Base-by-base conservation (phyloP, 208 protist species). In the Wallacemonas rigidus region DNA sequence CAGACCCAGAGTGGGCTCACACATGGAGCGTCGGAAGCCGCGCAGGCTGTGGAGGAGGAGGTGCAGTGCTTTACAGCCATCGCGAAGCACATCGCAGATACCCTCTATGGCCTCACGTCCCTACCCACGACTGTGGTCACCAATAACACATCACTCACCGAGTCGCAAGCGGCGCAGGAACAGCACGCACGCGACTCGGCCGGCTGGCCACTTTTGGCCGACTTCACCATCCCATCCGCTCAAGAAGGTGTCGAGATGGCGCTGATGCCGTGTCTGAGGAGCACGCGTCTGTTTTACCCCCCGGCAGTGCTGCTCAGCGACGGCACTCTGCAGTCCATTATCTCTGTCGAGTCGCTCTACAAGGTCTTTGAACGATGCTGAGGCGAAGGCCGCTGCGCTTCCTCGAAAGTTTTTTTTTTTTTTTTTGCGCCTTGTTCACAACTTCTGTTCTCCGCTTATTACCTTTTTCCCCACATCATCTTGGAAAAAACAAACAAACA, bases 321-420 rank as follows among this genome's bases (percentile, higher is more conserved):
- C 56, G 87, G 88, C 26, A 84, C 87, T 17, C 58, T 94, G 9
- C 87, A 87, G 55, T 71, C 85, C 26, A 81, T 96, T 50, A 89
- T 94, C 3, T 88, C 88, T 1, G 90, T 94, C 50, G 92, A 96
- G 81, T 83, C 89, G 36, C 80, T 96, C 14, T 96, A 94, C 78
- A 96, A 93, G 72, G 90, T 96, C 26, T 96, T 96, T 77, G 92
- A 96, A 75, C 92, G 92, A 14, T 96, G 92, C 76, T 96, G 38
- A 43, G 38, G 26, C 26, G 26, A 26, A 26, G 26, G 26, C 26
- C 26, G 26, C 26, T 26, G 26, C 26, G 26, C 26, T 26, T 58
- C 8, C 64, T 39, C 48, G 8, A 3, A 2, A 3, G 36, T 44
- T 79, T 39, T 67, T 47, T 58, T n/a, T 56, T 69, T 14, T 53